These are phyloP conservation scores for Phytophthora pinifolia DNA, from an alignment of 352 stramenopile species.

Conservation along the genomic window DNA sequence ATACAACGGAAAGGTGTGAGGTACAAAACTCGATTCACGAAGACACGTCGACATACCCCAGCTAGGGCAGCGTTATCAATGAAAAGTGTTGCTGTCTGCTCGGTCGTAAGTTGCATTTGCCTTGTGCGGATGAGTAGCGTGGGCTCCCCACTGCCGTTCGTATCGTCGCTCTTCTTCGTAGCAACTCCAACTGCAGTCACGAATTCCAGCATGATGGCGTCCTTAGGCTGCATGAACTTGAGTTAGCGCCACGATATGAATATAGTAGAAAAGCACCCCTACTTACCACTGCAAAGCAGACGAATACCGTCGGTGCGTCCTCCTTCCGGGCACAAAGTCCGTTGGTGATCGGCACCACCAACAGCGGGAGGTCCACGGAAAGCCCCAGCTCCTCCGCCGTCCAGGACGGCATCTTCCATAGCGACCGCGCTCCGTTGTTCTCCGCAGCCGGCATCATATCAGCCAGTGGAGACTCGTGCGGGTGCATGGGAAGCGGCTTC, in stretches of 20 bases:
- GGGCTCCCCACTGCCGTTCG: not conserved
- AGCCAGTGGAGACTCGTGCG: conserved; percentile 39
- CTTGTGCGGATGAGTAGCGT: conserved; percentile 48
- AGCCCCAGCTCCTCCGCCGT: conserved; percentile 51
- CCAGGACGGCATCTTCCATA: conserved; percentile 55
- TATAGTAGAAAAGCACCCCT: not conserved
- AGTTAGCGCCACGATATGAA: not conserved
- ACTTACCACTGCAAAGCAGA: conserved; percentile 48
- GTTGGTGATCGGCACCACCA: conserved; percentile 59
- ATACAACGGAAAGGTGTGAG: not conserved
- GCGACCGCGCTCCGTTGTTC: conserved; percentile 27
- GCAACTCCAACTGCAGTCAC: conserved; percentile 36
- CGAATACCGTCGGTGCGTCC: conserved; percentile 25
- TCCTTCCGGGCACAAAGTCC: conserved; percentile 35
- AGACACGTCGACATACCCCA: conserved; percentile 13
- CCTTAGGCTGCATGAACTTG: conserved; percentile 29
- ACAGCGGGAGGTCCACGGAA: conserved; percentile 31
- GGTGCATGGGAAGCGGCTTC: conserved; percentile 35
- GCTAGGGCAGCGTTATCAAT: conserved; percentile 5
- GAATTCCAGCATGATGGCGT: conserved; percentile 51
- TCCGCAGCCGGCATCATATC: conserved; percentile 25
- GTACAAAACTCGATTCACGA: not conserved
- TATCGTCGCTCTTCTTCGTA: conserved; percentile 3
- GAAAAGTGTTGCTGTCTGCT: conserved; percentile 46
- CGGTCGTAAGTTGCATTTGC: conserved; percentile 45